A percentile compares a stretch with the other conserved stretches of the same genome.
Conservation (phyloP, 192 early-diverging fungal genomes). For the Coemansia sp. region DNA sequence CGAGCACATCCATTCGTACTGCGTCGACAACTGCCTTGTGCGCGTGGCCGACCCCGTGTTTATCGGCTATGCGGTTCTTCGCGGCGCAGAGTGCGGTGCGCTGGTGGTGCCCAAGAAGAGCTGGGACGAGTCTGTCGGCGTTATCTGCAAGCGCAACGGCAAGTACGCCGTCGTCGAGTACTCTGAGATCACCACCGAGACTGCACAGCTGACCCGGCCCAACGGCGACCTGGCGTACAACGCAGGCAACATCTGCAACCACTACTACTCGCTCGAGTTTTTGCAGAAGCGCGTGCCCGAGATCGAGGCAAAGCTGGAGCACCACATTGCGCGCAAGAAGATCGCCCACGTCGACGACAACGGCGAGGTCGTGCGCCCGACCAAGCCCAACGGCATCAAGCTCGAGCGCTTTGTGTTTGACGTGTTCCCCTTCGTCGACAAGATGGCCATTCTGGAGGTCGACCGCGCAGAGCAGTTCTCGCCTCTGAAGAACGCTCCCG, state of each 20-base stretch:
- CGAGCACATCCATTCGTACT: slow-evolving; percentile 90
- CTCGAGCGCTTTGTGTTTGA: slow-evolving; percentile 99
- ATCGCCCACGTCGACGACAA: slow-evolving; percentile 86
- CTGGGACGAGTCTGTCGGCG: slow-evolving; percentile 91
- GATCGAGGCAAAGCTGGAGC: slow-evolving; percentile 84
- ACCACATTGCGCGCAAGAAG: slow-evolving; percentile 98
- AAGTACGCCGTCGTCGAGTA: slow-evolving; percentile 93
- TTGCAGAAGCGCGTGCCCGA: slow-evolving; percentile 75
- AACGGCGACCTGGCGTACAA: slow-evolving; percentile 73
- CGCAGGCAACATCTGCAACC: slow-evolving; percentile 98
- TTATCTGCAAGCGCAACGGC: slow-evolving; percentile 85
- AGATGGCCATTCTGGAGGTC: slow-evolving; percentile 90
- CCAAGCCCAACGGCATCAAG: slow-evolving; percentile 93
- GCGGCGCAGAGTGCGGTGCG: slow-evolving; percentile 91
- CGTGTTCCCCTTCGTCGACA: slow-evolving; percentile 89
- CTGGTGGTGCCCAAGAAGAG: slow-evolving; percentile 89
- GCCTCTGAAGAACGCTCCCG: slow-evolving; percentile 96
- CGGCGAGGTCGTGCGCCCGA: slow-evolving; percentile 70
- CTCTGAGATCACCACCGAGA: slow-evolving; percentile 82
- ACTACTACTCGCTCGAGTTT: slow-evolving; percentile 94
- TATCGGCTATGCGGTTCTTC: slow-evolving; percentile 87
- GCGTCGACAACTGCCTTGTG: slow-evolving; percentile 97
- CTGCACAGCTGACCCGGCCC: slow-evolving; percentile 67
- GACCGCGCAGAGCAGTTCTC: slow-evolving; percentile 95
- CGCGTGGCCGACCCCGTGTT: slow-evolving; percentile 96